Percentiles rank a stretch among this genome's conserved stretches.
Conservation (phyloP, 73 alveolate species). For the Uronychia setigera region DNA sequence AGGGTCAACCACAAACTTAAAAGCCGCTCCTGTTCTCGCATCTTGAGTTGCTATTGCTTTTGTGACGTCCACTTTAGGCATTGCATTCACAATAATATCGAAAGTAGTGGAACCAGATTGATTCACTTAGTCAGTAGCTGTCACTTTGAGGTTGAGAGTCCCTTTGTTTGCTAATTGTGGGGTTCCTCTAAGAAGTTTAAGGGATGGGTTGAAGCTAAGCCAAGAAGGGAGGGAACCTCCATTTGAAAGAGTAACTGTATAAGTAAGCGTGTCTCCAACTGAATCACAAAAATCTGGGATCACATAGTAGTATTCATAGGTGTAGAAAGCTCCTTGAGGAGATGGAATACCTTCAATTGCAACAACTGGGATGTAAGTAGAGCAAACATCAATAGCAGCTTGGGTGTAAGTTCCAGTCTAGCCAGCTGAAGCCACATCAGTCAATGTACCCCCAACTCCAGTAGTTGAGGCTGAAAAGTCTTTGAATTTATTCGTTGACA, state of each 20-base stretch:
- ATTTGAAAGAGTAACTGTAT: neutral
- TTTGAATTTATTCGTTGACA: slow-evolving; percentile 10
- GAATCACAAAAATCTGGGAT: slow-evolving; percentile 23
- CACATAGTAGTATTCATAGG: neutral
- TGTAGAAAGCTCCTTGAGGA: slow-evolving; percentile 24
- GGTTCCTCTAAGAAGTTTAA: slow-evolving; percentile 5
- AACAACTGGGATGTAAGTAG: slow-evolving; percentile 10
- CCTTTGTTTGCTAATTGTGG: slow-evolving; percentile 5
- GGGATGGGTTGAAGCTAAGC: neutral
- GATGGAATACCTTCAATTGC: slow-evolving; percentile 22
- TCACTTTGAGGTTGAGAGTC: neutral
- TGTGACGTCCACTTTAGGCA: neutral
- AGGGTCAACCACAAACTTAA: neutral
- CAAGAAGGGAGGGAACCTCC: slow-evolving; percentile 14
- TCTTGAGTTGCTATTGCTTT: neutral
- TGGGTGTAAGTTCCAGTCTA: neutral
- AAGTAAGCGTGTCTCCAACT: slow-evolving; percentile 6
- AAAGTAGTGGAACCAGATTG: neutral
- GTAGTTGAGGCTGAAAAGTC: neutral
- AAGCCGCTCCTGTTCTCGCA: neutral
- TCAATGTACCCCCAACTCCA: neutral
- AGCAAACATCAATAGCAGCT: slow-evolving; percentile 11
- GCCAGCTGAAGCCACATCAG: neutral
- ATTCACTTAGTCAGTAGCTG: neutral
- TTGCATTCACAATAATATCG: neutral